Base-by-base conservation (phyloP, 768 basidiomycete genomes). In the Rhizopogon salebrosus region DNA sequence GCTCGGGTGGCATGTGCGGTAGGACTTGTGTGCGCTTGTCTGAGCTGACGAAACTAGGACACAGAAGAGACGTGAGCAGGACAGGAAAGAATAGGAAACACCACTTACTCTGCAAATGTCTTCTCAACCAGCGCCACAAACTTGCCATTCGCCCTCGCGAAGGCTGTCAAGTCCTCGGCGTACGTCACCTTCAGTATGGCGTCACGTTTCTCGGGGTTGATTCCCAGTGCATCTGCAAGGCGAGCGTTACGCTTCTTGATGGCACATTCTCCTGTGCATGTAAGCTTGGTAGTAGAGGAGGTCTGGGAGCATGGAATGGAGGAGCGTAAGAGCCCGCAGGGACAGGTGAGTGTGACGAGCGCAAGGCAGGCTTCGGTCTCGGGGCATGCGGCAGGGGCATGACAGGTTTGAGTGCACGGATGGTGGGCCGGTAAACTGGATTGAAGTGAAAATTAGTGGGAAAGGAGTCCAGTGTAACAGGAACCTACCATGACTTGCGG, bases 171-270 rank as follows among this genome's bases (percentile, higher is more conserved):
- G 39, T 91, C 88, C 2, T 83, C 76, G 20, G 69, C 67, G 65
- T 89, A 95, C 4, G 70, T 73, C 45, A 77, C 78, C 46, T 70
- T 69, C 16, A 7, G 36, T 10, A 23, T 37, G 4, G 18, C 39
- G 42, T 74, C 78, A 16, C 74, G 70, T 6, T 65, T 69, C 40
- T 83, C 77, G 14, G 78, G 67, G 36, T 72, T 85, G 61, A 98
- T 95, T 0, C 95, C 94, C 4, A 99, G 70, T 1, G 97, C 97
- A 36, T 94, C 92, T 0, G 97, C 97, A 7, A 99, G 70, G 34
- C 83, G 74, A 0, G 86, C 90, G 60, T 97, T 98, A 10, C 97
- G 80, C 64, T 95, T 89, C 40, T 86, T 89, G 46, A 92, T 75
- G 35, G 73, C 75, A 60, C 97, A 99, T 40, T 95, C 92, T 41